phyloP scores from a whole-genome alignment of 305 asterid species.

The Solanum hybrid region DNA sequence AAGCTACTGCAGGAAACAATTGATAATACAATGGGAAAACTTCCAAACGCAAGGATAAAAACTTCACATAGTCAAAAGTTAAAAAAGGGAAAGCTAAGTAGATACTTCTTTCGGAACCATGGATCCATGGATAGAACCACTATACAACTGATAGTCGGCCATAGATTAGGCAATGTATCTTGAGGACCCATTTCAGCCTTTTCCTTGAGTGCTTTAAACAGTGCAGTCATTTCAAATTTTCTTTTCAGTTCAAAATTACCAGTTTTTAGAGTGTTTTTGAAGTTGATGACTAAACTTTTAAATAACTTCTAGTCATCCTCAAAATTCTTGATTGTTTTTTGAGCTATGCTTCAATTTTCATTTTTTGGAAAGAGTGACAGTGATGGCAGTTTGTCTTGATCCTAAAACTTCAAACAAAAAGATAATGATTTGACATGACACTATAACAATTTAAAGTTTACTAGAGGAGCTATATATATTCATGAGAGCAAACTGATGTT shows the following conservation, averaged over 20 bases:
- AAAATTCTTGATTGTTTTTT: background rate
- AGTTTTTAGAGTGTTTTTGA: background rate
- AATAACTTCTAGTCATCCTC: background rate
- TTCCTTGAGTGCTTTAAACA: background rate
- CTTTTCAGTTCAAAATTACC: background rate
- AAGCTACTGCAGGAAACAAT: slow-evolving; percentile 5
- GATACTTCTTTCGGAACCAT: background rate
- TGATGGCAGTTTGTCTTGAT: background rate
- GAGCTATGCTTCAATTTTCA: background rate
- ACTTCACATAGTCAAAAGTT: background rate
- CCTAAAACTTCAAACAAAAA: background rate
- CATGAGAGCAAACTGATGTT: background rate
- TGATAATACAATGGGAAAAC: background rate
- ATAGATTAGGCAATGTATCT: background rate
- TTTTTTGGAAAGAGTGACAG: background rate
- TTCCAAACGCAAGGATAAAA: background rate
- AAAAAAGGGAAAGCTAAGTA: background rate
- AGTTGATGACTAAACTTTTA: background rate
- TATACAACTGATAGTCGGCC: background rate
- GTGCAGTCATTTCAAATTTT: background rate
- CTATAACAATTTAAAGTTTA: background rate
- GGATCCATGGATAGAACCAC: background rate
- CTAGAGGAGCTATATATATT: background rate
- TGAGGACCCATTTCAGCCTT: background rate
- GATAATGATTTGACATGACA: background rate